These are phyloP conservation scores for Zizania palustris DNA, from an alignment of 202 grass and related monocot genomes.

Conservation along the genomic window DNA sequence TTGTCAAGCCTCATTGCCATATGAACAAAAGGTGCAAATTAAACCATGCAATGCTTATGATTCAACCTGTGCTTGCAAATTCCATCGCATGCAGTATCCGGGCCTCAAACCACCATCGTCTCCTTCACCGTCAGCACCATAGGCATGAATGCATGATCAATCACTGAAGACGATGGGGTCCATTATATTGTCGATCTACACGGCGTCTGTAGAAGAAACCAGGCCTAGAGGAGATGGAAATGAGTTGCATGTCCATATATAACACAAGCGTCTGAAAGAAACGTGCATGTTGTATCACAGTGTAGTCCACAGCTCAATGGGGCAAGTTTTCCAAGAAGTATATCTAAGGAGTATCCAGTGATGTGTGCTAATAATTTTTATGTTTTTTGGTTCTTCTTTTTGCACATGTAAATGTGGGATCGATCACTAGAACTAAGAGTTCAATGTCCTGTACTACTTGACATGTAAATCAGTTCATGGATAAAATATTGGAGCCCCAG, in stretches of 20 bases:
- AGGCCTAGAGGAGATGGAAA: slow-evolving; percentile 28
- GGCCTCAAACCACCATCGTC: slow-evolving; percentile 94
- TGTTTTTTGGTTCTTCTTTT: neutral
- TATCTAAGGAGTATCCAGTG: slow-evolving; percentile 30
- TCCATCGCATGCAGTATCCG: slow-evolving; percentile 72
- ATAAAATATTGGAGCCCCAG: neutral
- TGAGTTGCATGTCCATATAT: slow-evolving; percentile 43
- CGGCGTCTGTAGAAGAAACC: slow-evolving; percentile 20
- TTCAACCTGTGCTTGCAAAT: slow-evolving; percentile 11
- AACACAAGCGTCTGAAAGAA: slow-evolving; percentile 4
- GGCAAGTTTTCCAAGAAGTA: slow-evolving; percentile 40
- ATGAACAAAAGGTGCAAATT: slow-evolving; percentile 16
- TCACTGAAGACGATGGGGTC: neutral
- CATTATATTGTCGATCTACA: neutral
- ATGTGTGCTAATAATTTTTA: slow-evolving; percentile 1
- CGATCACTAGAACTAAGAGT: slow-evolving; percentile 33
- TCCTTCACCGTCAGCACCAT: slow-evolving; percentile 73
- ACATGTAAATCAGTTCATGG: slow-evolving; percentile 23
- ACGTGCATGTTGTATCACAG: neutral
- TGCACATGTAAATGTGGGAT: slow-evolving; percentile 40
- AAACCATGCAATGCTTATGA: slow-evolving; percentile 5
- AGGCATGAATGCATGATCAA: slow-evolving; percentile 34
- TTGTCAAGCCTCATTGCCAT: slow-evolving; percentile 5
- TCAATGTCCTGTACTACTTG: slow-evolving; percentile 7
- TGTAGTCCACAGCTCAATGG: neutral